A percentile compares a stretch with the other conserved stretches of the same genome.
These are phyloP conservation scores for Tylopilus rubrobrunneus DNA, from an alignment of 768 basidiomycete genomes.

Conservation along the genomic window DNA sequence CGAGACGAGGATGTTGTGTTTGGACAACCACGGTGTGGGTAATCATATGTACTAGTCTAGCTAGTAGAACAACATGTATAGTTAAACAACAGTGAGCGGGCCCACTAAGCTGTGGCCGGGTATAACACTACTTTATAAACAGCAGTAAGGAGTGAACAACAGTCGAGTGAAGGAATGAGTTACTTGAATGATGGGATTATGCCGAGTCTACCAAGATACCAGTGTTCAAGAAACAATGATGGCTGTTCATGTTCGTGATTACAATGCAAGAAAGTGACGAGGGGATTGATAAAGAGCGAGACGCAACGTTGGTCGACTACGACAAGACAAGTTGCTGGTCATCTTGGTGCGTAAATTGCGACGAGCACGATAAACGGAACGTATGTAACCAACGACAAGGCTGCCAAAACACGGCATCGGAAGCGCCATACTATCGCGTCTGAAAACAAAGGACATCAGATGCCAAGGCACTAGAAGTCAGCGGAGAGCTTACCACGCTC, in stretches of 20 bases:
- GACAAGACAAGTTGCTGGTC: constrained; percentile 13
- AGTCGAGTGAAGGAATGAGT: constrained; percentile 19
- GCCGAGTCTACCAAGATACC: constrained; percentile 15
- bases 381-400: constrained; percentile 67
- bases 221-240: constrained; percentile 7
- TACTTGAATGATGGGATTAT: constrained; percentile 8
- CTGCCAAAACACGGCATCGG: constrained; percentile 72
- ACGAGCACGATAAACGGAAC: constrained; percentile 74
- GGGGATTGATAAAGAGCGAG: neutral
- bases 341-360: constrained; percentile 53
- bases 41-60: constrained; percentile 2
- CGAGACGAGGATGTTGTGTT: constrained; percentile 14
- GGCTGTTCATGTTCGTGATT: constrained; percentile 16
- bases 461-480: neutral
- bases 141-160: constrained; percentile 20
- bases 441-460: constrained; percentile 25
- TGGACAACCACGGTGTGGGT: constrained; percentile 15
- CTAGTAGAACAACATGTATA: constrained; percentile 21
- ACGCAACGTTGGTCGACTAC: constrained; percentile 7
- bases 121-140: constrained; percentile 30
- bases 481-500: constrained; percentile 56
- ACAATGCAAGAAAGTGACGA: constrained; percentile 24
- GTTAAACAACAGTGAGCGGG: constrained; percentile 18
- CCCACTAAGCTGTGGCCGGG: constrained; percentile 14
- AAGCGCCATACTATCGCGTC: constrained; percentile 73